Evolutionary conservation across 2,329 filamentous ascomycete species (phyloP).

Genomic region (Dendrostoma leiphaemia): DNA sequence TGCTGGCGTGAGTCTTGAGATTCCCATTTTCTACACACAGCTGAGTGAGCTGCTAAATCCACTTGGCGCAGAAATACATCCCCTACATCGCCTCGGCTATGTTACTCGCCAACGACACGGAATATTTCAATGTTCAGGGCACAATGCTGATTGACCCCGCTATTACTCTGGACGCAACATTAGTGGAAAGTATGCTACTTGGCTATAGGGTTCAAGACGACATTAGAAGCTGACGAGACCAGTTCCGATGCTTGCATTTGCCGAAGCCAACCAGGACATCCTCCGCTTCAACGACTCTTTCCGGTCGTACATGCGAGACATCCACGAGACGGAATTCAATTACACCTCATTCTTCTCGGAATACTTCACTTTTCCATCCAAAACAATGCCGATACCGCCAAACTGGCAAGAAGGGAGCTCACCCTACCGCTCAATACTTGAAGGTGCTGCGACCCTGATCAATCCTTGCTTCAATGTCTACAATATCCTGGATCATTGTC

Average conservation of each 20-base stretch:
- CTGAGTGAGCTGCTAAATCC: too few relatives aligned
- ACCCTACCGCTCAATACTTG: conserved; percentile 52
- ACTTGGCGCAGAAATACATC: conserved; percentile 42
- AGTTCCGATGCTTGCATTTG: conserved; percentile 51
- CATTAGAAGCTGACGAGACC: conserved; percentile 24
- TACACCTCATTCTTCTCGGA: conserved; percentile 55
- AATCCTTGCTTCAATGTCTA: conserved; percentile 79
- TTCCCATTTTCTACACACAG: neutral
- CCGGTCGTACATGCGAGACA: conserved; percentile 49
- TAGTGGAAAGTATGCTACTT: conserved; percentile 34
- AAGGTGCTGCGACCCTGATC: conserved; percentile 45
- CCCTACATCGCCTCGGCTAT: conserved; percentile 67
- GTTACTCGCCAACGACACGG: conserved; percentile 60
- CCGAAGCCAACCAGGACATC: conserved; percentile 55
- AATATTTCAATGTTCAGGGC: conserved; percentile 58
- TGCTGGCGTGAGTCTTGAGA: conserved; percentile 13
- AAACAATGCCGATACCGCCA: conserved; percentile 46
- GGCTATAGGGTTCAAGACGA: neutral
- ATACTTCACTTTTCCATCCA: conserved; percentile 65
- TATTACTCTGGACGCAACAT: neutral
- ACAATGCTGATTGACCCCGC: conserved; percentile 12
- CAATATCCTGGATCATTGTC: conserved; percentile 62
- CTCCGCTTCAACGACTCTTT: conserved; percentile 61
- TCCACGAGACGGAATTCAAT: conserved; percentile 55
- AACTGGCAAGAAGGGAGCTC: conserved; percentile 47